A percentile compares a stretch with the other conserved stretches of the same genome.
phyloP scores from a whole-genome alignment of 768 basidiomycete genomes.

The Albatrellus ellisii region DNA sequence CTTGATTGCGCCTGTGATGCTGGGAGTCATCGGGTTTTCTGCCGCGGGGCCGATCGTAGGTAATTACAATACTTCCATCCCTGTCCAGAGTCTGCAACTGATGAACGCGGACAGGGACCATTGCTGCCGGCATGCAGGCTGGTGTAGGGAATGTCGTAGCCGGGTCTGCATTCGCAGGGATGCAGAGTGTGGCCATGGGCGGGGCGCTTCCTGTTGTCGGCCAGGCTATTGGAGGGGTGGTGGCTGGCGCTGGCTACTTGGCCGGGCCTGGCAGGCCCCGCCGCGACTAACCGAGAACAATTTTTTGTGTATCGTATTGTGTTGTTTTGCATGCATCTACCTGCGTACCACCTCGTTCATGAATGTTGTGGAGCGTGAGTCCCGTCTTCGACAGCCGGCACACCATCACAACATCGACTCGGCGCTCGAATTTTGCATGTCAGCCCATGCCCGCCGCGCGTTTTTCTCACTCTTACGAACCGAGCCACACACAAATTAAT shows the following conservation, averaged over 20 bases:
- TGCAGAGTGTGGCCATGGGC: conserved; percentile 10
- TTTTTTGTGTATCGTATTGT: too few species aligned
- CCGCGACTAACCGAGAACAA: too few species aligned
- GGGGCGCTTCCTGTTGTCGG: background rate
- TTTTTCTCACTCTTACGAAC: too few species aligned
- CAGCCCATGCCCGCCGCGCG: too few species aligned
- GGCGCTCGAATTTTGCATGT: too few species aligned
- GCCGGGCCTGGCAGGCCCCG: too few species aligned
- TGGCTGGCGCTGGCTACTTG: background rate
- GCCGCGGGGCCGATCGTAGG: conserved; percentile 5
- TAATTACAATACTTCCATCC: background rate
- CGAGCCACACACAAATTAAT: too few species aligned
- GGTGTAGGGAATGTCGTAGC: conserved; percentile 15
- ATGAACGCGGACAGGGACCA: conserved; percentile 7
- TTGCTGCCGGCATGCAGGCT: conserved; percentile 16
- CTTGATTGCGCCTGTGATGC: background rate
- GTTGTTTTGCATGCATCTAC: too few species aligned
- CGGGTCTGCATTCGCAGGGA: conserved; percentile 15
- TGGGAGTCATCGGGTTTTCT: background rate
- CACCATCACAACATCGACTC: too few species aligned
- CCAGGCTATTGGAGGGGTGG: background rate
- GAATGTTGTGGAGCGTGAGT: too few species aligned
- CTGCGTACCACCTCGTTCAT: too few species aligned
- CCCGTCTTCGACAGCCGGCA: too few species aligned
- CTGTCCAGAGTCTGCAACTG: background rate